A percentile compares a stretch with the other conserved stretches of the same genome.
Conservation (phyloP, 495 filamentous ascomycete species). For the Letharia columbiana region DNA sequence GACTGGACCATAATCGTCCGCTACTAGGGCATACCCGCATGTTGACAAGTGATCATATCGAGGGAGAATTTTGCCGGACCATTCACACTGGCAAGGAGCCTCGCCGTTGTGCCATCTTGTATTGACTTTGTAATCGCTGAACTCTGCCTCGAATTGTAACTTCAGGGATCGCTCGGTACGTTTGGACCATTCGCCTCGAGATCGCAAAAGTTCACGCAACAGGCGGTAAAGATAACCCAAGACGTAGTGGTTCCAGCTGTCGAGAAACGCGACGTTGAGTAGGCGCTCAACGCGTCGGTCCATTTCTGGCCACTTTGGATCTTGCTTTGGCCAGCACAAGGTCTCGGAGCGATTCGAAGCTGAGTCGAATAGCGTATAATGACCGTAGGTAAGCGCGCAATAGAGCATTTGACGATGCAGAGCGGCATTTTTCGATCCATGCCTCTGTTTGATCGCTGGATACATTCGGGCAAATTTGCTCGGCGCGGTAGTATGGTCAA, state of each 20-base stretch:
- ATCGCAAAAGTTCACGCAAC: constrained; percentile 14
- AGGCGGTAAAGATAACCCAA: constrained; percentile 21
- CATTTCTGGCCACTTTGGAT: constrained; percentile 17
- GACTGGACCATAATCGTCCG: background rate
- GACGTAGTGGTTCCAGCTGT: constrained; percentile 10
- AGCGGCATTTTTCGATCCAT: constrained; percentile 13
- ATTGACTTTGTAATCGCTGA: constrained; percentile 12
- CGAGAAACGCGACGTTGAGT: constrained; percentile 21
- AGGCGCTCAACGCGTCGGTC: constrained; percentile 21
- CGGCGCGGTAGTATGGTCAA: constrained; percentile 19
- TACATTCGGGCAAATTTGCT: constrained; percentile 6
- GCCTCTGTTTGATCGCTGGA: constrained; percentile 16
- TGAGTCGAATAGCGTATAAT: constrained; percentile 20
- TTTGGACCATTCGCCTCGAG: background rate
- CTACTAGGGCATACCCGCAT: background rate
- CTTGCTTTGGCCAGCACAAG: constrained; percentile 15
- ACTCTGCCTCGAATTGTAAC: constrained; percentile 20
- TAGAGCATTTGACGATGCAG: constrained; percentile 17
- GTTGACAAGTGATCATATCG: constrained; percentile 2
- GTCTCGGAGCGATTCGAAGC: background rate
- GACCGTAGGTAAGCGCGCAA: constrained; percentile 5
- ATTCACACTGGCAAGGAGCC: constrained; percentile 20
- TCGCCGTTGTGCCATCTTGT: background rate
- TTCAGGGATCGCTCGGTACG: constrained; percentile 1
- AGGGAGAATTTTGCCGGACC: constrained; percentile 7